Evolutionary conservation across 2,329 filamentous ascomycete genomes (phyloP), one percentile per base, ranked within the genome.

Genomic region (Colletotrichum sp.): DNA sequence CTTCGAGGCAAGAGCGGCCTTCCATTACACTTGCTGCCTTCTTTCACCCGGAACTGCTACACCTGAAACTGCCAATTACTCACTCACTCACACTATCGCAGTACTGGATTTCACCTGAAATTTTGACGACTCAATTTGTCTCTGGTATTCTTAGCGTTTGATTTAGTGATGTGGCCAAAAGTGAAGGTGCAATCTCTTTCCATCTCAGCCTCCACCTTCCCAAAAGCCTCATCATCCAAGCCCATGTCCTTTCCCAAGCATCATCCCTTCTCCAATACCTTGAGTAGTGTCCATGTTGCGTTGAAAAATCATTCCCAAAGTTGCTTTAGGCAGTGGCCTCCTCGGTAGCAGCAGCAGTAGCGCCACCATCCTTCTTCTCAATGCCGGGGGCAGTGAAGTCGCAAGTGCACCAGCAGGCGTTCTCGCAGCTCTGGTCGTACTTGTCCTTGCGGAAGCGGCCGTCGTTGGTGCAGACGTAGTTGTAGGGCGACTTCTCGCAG

Each of bases 351-450:
- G 8, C 52, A 13, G 25, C 27, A 52, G 27, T 1, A 16, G 15
- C 16, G 6, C 12, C 55, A 6, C 19, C 27, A 22, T 52, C 44
- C 44, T 52, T 52, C 70, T 29, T 19, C 16, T 64, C 68, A 9
- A 71, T 52, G 4, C 61, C 68, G 7, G 72, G 68, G n/a, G 27
- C 66, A 1, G 34, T 57, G 19, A 36, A 67, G 62, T 75, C 72
- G 30, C 72, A 75, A 32, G 27, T 30, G 30, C 72, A 75, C 32
- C 39, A 72, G 30, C 72, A 75, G 36, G 62, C 72, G 3, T 12
- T n/a, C 62, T 75, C 72, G 27, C 72, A 75, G 61, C 72, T 55
- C 15, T 19, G 27, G 27, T 72, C 13, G 36, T 55, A 52, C 49
- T 22, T 11, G 25, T 55, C 63, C n/a, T 29, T 52, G 1, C 36